Evolutionary conservation across 2,329 filamentous ascomycete genomes (phyloP).

Genomic region (Xylariomycetidae sp.): DNA sequence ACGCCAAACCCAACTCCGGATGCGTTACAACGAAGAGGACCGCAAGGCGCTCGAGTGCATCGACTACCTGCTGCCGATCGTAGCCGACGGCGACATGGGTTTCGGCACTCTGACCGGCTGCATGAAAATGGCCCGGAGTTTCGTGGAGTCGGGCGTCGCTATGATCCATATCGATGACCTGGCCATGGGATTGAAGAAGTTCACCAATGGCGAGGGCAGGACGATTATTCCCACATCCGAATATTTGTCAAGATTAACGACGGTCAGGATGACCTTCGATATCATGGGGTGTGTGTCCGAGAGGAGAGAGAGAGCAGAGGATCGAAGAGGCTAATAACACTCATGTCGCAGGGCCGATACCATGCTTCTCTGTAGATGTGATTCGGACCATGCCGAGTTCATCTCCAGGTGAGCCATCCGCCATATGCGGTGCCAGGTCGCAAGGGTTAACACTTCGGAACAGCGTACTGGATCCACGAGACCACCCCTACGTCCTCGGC

Average conservation of each 20-base stretch:
- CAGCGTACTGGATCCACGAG: constrained; percentile 28
- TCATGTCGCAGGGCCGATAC: constrained; percentile 22
- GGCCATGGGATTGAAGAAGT: constrained; percentile 37
- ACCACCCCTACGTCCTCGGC: constrained; percentile 33
- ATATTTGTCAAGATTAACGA: constrained; percentile 29
- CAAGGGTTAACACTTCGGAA: background rate
- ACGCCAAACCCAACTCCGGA: constrained; percentile 5
- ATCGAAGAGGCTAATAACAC: background rate
- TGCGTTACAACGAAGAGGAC: constrained; percentile 13
- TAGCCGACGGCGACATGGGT: constrained; percentile 37
- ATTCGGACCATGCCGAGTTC: constrained; percentile 32
- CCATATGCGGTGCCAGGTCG: background rate
- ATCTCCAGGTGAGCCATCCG: constrained; percentile 23
- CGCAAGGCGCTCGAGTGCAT: constrained; percentile 28
- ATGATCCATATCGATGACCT: constrained; percentile 38
- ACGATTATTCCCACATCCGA: constrained; percentile 34
- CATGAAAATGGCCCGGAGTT: constrained; percentile 34
- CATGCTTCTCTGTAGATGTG: constrained; percentile 31
- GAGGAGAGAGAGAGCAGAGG: background rate
- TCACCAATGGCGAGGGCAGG: constrained; percentile 33
- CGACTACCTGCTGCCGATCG: constrained; percentile 34
- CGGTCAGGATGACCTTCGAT: constrained; percentile 33
- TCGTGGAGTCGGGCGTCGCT: constrained; percentile 36
- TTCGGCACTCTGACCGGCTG: constrained; percentile 33
- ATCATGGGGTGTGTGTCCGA: constrained; percentile 26